phyloP scores from a whole-genome alignment of 2,329 filamentous ascomycete species.

The Colletotrichum chrysophilum region DNA sequence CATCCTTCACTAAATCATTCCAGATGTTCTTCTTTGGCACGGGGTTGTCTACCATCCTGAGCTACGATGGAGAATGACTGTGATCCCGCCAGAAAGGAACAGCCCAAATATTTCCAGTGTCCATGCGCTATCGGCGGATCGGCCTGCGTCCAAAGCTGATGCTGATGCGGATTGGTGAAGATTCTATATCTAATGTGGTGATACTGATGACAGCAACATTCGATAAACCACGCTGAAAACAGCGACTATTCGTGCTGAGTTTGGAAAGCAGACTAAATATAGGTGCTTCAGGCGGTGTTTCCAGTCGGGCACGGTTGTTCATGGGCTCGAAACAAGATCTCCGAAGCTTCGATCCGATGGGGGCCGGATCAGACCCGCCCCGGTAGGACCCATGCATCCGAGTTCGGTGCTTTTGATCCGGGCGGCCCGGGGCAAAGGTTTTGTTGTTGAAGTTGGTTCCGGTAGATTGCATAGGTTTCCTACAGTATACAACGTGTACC shows the following conservation, averaged over 20 bases:
- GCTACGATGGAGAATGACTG: background rate
- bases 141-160: background rate
- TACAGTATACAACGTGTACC: background rate
- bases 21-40: background rate
- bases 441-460: background rate
- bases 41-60: background rate
- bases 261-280: background rate
- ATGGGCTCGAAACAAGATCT: background rate
- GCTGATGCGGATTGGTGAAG: accelerated
- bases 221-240: background rate
- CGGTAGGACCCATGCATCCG: background rate
- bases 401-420: background rate
- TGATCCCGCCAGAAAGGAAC: background rate
- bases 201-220: background rate
- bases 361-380: background rate
- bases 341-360: background rate
- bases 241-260: background rate
- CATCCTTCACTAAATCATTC: background rate
- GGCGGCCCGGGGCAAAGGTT: too few species aligned
- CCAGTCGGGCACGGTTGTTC: background rate
- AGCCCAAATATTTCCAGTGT: accelerated
- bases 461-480: background rate
- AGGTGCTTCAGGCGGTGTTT: background rate
- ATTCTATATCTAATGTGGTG: background rate
- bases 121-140: background rate